Evolutionary conservation across 2,329 filamentous ascomycete species (phyloP).

Genomic region (Cordyceps tenuipes): DNA sequence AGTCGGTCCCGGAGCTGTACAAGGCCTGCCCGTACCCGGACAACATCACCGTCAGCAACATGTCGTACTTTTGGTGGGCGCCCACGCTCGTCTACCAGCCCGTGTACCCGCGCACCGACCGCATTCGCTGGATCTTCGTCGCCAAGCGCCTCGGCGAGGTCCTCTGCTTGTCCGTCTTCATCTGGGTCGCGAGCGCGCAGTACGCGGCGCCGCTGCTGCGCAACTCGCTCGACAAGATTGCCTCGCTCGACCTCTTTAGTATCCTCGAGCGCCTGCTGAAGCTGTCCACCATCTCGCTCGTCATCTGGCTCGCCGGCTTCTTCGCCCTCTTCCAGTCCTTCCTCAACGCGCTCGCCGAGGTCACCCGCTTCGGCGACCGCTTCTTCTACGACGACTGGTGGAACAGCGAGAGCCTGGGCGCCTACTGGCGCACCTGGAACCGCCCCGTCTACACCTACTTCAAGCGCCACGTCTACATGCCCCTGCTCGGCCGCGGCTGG

Average conservation of each 20-base stretch:
- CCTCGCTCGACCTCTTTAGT: constrained; percentile 66
- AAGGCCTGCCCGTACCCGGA: constrained; percentile 74
- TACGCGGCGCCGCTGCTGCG: constrained; percentile 84
- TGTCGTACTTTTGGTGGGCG: constrained; percentile 96
- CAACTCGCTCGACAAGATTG: constrained; percentile 85
- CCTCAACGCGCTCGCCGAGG: constrained; percentile 82
- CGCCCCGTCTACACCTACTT: constrained; percentile 97
- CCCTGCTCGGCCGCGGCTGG: constrained; percentile 78
- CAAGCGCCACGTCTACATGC: constrained; percentile 86
- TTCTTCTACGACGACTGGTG: constrained; percentile 98
- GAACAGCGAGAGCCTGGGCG: constrained; percentile 80
- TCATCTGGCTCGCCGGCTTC: constrained; percentile 97
- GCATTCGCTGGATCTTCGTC: constrained; percentile 82
- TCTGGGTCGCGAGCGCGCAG: constrained; percentile 92
- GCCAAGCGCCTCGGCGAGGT: constrained; percentile 73
- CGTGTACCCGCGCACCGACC: constrained; percentile 77
- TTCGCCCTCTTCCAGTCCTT: constrained; percentile 93
- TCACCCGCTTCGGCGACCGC: constrained; percentile 83
- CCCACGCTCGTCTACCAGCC: constrained; percentile 96
- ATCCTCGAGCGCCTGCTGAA: constrained; percentile 90
- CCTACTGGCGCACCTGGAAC: constrained; percentile 96
- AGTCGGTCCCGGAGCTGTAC: constrained; percentile 76
- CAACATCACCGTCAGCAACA: constrained; percentile 82
- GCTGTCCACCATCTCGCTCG: constrained; percentile 85
- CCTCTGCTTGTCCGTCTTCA: constrained; percentile 71